Conservation (phyloP, 1,284 basidiomycete species). For the Taiwanofungus camphoratus region DNA sequence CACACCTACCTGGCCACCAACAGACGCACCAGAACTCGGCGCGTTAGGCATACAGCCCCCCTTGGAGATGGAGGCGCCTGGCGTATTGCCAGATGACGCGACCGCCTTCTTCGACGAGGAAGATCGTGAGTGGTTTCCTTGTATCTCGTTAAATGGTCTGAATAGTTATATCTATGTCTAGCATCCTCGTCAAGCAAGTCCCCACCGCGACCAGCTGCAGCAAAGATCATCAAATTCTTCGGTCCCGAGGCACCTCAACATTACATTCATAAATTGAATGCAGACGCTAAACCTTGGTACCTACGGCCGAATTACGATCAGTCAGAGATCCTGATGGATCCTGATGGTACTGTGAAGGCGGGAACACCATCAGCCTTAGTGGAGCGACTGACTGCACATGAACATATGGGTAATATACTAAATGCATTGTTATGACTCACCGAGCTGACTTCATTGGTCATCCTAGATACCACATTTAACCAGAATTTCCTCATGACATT, state of each 20-base stretch:
- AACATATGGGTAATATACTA: slow-evolving; percentile 60
- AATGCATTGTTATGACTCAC: not conserved
- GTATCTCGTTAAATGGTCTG: not conserved
- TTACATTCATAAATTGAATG: slow-evolving; percentile 43
- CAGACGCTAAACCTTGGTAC: slow-evolving; percentile 76
- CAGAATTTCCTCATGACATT: slow-evolving; percentile 97
- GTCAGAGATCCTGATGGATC: slow-evolving; percentile 79
- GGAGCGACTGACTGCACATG: slow-evolving; percentile 88
- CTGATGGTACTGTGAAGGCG: slow-evolving; percentile 79
- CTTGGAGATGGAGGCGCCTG: slow-evolving; percentile 12
- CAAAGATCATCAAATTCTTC: slow-evolving; percentile 72
- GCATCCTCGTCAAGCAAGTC: slow-evolving; percentile 25
- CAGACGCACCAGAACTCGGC: slow-evolving; percentile 17
- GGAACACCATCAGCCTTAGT: slow-evolving; percentile 85
- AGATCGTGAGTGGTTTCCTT: slow-evolving; percentile 26
- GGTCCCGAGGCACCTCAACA: slow-evolving; percentile 62
- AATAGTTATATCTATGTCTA: slow-evolving; percentile 2
- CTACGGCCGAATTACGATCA: slow-evolving; percentile 76
- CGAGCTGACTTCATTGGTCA: not conserved
- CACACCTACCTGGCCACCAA: slow-evolving; percentile 24
- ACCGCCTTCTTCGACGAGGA: slow-evolving; percentile 29
- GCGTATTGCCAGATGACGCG: slow-evolving; percentile 22
- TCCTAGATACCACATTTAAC: slow-evolving; percentile 74
- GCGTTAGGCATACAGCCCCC: slow-evolving; percentile 17
- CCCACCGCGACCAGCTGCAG: slow-evolving; percentile 31